Base-by-base conservation (phyloP, 805 yeast species). In the Sugiyamaella qingdaonensis region DNA sequence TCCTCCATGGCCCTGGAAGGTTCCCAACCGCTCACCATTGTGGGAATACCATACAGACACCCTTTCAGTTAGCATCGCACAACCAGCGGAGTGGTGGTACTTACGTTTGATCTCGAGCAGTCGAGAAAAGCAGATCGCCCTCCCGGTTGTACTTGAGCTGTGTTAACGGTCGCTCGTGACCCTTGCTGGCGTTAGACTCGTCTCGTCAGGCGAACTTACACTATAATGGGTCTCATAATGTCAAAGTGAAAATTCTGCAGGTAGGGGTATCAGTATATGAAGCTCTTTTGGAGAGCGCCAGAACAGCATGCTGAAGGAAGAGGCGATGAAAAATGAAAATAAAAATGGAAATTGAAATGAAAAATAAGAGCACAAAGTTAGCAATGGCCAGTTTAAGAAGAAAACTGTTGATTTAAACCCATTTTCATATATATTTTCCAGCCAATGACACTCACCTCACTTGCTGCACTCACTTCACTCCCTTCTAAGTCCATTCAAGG, bases 151-250 rank as follows among this genome's bases (percentile, higher is more conserved):
- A 94, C 69, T 88, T 92, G 63, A 94, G 91, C 78, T 94, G 98
- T 47, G 98, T 91, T 64, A 94, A 76, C 61, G 98, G 89, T 81
- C 99, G 95, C 76, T 88, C 96, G 74, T 94, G 99, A 56, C 98
- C 98, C 79, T 87, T 58, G 35, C 54, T 55, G 45, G 5, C 29
- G 46, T 39, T 48, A 32, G 46, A 8, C 27, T 14, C 46, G n/a
- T 13, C n/a, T 18, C n/a, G 10, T 14, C 16, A 7, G 18, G 14
- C 7, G 14, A 18, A 60, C 65, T 19, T 56, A 64, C 62, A 65
- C 54, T 39, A 64, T 66, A 61, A 82, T 71, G 54, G 87, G 86
- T 78, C 86, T 81, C 86, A 82, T 81, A 14, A 7, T 54, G 46
- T 14, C 24, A 39, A 19, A 39, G 43, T 39, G 43, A 39, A 39